phyloP scores from a whole-genome alignment of 805 yeast genomes.

The Lachancea sp. region DNA sequence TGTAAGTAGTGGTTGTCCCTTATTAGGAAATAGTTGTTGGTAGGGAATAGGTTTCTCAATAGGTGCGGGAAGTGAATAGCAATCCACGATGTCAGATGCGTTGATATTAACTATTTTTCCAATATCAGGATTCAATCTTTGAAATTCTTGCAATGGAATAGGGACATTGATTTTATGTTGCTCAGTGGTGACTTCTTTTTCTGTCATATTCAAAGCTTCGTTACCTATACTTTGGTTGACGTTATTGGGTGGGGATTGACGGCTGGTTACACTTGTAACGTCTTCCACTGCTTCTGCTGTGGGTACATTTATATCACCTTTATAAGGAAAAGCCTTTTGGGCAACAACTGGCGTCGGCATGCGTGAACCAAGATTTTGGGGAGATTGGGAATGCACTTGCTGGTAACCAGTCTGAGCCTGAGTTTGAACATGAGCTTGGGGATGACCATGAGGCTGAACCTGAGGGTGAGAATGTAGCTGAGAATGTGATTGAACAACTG shows the following conservation, averaged over 20 bases:
- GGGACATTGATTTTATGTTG: constrained; percentile 29
- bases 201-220: not conserved
- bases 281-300: not conserved
- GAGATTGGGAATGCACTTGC: not conserved
- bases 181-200: not conserved
- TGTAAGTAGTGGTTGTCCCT: constrained; percentile 17
- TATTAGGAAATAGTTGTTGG: constrained; percentile 19
- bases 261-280: not conserved
- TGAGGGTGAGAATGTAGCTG: not conserved
- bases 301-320: not conserved
- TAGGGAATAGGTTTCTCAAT: constrained; percentile 15
- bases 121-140: constrained; percentile 16
- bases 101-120: constrained; percentile 21
- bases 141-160: constrained; percentile 20
- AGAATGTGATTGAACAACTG: not conserved
- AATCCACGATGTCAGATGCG: constrained; percentile 29
- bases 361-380: not conserved
- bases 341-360: not conserved
- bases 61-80: constrained; percentile 23
- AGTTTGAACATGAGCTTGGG: not conserved
- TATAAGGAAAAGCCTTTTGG: not conserved
- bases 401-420: not conserved
- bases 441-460: not conserved
- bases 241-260: not conserved
- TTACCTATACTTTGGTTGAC: not conserved